Evolutionary conservation across 306 rosid genomes (phyloP), one percentile per base, ranked within the genome.

Genomic region (Castanea sativa): DNA sequence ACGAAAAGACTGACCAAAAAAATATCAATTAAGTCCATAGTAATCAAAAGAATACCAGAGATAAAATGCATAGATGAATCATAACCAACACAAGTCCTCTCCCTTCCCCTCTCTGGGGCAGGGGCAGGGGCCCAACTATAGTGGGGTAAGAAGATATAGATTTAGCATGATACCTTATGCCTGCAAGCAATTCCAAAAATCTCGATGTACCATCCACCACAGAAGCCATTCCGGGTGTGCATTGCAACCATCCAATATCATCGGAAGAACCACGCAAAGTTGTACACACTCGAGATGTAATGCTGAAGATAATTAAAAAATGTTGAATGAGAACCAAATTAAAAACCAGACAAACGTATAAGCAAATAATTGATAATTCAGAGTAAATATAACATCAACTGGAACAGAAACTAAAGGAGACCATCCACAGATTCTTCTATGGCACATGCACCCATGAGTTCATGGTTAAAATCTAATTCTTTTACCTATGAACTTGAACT

Each of bases 221-320:
- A 59, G 85, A 84, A 88, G 94, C 93, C 94, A 94, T 77, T 71
- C 83, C 86, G 1, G 90, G 85, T 87, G 82, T 87, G 61, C 64
- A 81, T 82, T 89, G 94, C 91, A 92, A 81, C 98, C 98, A 92
- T 73, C 94, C 97, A 64, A 94, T 94, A 79, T 94, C 97, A 78
- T 87, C 90, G 20, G 88, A 76, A 71, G 98, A 94, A 73, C 97
- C 97, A 27, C 55, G 89, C 87, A 87, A 79, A 59, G 97, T 78
- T 83, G 71, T 94, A 86, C 27, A 29, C 74, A 88, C 79, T 12
- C 97, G 85, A 80, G 89, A 81, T 74, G 51, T 49, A 60, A 83
- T 43, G 84, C 97, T 91, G 92, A 80, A 80, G 55, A 80, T 58
- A 68, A 61, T 38, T 52, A 79, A 69, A 16, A 25, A 43, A 73